Evolutionary conservation across 495 filamentous ascomycete genomes (phyloP).

Genomic region (Tuber brumale): DNA sequence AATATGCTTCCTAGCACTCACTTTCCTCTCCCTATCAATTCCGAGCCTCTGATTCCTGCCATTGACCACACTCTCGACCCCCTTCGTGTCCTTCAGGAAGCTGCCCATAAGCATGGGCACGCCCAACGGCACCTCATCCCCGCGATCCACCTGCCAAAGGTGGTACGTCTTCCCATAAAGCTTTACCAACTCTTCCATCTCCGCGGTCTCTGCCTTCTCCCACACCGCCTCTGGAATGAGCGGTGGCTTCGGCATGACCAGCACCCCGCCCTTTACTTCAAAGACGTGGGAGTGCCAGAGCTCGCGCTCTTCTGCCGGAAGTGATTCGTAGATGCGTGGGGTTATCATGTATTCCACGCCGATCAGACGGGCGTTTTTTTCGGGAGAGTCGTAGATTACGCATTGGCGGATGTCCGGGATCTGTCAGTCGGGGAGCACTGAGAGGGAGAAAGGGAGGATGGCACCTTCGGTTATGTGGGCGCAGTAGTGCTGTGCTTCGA

Average conservation of each 20-base stretch:
- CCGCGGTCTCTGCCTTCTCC: constrained; percentile 69
- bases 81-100: constrained; percentile 53
- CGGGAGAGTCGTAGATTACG: constrained; percentile 69
- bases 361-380: constrained; percentile 62
- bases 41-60: constrained; percentile 64
- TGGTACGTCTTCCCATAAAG: constrained; percentile 90
- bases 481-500: constrained; percentile 85
- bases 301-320: constrained; percentile 58
- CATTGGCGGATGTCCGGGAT: constrained; percentile 65
- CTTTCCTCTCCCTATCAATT: constrained; percentile 56
- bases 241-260: constrained; percentile 69
- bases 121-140: constrained; percentile 67
- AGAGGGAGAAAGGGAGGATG: constrained; percentile 14
- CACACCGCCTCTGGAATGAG: constrained; percentile 53
- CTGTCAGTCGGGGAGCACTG: constrained; percentile 10
- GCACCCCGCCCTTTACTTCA: constrained; percentile 80
- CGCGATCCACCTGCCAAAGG: constrained; percentile 80
- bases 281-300: constrained; percentile 80
- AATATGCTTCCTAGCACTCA: constrained; percentile 57
- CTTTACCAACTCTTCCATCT: constrained; percentile 66
- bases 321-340: constrained; percentile 58
- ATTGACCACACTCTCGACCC: constrained; percentile 54
- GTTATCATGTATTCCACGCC: constrained; percentile 92
- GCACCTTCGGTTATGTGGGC: constrained; percentile 63
- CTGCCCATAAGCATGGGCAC: constrained; percentile 72